Evolutionary conservation across 2,329 filamentous ascomycete species (phyloP).

Genomic region (Colletotrichum cordylinicola): DNA sequence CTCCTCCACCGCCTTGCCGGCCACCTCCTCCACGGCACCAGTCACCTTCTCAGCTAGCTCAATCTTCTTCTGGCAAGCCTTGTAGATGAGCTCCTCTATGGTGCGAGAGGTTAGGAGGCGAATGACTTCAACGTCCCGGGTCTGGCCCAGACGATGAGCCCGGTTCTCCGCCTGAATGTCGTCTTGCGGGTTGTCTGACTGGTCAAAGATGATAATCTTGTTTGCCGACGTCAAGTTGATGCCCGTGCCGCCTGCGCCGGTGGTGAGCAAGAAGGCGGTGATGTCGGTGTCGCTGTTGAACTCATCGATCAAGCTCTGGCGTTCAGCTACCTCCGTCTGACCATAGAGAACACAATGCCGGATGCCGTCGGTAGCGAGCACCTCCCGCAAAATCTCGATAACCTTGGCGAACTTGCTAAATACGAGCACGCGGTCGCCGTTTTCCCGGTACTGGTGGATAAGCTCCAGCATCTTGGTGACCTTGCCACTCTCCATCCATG

Average conservation of each 20-base stretch:
- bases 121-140: conserved; percentile 86
- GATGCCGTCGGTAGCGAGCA: conserved; percentile 75
- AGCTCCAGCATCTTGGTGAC: conserved; percentile 81
- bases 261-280: conserved; percentile 90
- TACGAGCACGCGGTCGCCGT: conserved; percentile 86
- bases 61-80: conserved; percentile 90
- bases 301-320: conserved; percentile 86
- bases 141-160: conserved; percentile 93
- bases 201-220: conserved; percentile 97
- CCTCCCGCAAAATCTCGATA: conserved; percentile 87
- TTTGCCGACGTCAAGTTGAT: conserved; percentile 96
- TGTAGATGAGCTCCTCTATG: conserved; percentile 92
- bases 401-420: conserved; percentile 95
- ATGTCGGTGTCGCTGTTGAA: conserved; percentile 81
- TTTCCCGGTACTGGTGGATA: conserved; percentile 73
- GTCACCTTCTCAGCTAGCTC: conserved; percentile 75
- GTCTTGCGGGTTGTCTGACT: conserved; percentile 96
- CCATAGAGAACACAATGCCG: conserved; percentile 88
- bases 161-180: conserved; percentile 98
- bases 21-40: conserved; percentile 39
- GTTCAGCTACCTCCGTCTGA: conserved; percentile 78
- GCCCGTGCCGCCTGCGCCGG: conserved; percentile 93
- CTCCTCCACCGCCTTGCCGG: conserved; percentile 31
- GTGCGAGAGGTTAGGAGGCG: conserved; percentile 81
- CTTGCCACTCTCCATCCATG: conserved; percentile 76